Evolutionary conservation across 2,329 filamentous ascomycete species (phyloP), one percentile per base, ranked within the genome.

Genomic region (Septoria linicola): DNA sequence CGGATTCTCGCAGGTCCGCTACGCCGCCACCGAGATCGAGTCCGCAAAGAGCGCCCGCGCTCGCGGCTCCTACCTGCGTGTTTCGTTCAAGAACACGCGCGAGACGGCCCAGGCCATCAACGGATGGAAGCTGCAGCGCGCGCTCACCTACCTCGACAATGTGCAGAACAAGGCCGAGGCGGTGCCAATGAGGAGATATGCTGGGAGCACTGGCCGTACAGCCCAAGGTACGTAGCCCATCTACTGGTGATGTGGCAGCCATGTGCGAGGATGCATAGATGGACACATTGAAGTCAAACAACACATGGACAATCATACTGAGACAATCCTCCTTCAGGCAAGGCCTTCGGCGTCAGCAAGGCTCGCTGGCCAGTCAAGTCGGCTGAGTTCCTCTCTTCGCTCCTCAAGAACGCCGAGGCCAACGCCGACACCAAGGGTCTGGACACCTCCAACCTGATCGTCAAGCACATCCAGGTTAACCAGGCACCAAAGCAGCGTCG

Each of bases 381-480:
- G 58, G 95, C 95, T 77, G 86, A 96, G 82, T 96, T 95, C 83
- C 84, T 99, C 62, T 85, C 96, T 77, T 88, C 87, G 73, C 89
- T 99, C 70, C 88, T 99, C 70, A 93, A 91, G 84, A 96, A 96
- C 80, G 90, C 90, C 66, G 90, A 95, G 82, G 85, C 90, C 80
- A 96, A 96, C 78, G 90, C 90, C 74, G 91, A 96, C 70, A 88
- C 88, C 76, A 96, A 96, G 84, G 90, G 91, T 71, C 89, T 96
- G 72, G 90, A 99, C 80, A 97, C 91, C 73, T 86, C 85, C 80
- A 95, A 95, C 83, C 82, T 99, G 73, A 80, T 97, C 74, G 88
- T 99, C 80, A 96, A 96, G 89, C 95, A 96, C 88, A 99, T 99
- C 80, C 93, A 99, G 83, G 93, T 99, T 84, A 99, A 99, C 89